These are phyloP conservation scores for Symbiodinium natans DNA, from an alignment of 73 alveolate genomes.

Conservation along the genomic window DNA sequence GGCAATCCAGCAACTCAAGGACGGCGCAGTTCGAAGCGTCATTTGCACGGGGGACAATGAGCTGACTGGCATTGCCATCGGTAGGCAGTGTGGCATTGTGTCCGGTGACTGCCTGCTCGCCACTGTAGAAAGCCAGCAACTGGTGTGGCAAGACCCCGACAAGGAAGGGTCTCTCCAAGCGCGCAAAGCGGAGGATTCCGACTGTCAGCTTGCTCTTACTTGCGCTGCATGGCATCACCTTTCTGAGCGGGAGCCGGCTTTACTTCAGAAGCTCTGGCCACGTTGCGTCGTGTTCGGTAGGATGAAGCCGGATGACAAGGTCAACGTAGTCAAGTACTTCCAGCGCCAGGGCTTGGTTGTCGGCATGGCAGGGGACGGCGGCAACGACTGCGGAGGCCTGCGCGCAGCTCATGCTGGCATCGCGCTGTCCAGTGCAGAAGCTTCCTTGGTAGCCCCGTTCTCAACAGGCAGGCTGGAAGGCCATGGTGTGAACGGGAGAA, in stretches of 20 bases:
- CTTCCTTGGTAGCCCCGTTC: slow-evolving; percentile 87
- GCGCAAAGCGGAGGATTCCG: not conserved
- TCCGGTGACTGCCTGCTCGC: not conserved
- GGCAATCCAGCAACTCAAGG: not conserved
- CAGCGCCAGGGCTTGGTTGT: slow-evolving; percentile 47
- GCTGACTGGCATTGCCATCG: slow-evolving; percentile 94
- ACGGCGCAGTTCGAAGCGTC: not conserved
- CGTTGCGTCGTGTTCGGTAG: slow-evolving; percentile 47
- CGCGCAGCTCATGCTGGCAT: slow-evolving; percentile 82
- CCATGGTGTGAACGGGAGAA: too few relatives aligned
- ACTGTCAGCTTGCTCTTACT: not conserved
- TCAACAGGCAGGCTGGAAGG: slow-evolving; percentile 42
- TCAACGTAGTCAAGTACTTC: slow-evolving; percentile 12
- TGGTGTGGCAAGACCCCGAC: not conserved
- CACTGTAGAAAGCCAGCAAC: not conserved
- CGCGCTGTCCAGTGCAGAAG: slow-evolving; percentile 71
- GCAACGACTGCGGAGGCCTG: slow-evolving; percentile 92
- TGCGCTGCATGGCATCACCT: not conserved
- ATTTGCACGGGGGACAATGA: slow-evolving; percentile 95
- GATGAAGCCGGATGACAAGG: not conserved
- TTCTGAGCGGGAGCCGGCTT: not conserved
- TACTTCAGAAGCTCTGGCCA: not conserved
- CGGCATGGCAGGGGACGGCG: slow-evolving; percentile 94
- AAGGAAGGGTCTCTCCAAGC: not conserved
- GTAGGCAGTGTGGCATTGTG: slow-evolving; percentile 74